Base-by-base conservation (phyloP, 2,329 filamentous ascomycete species). In the Diaporthe australafricana region DNA sequence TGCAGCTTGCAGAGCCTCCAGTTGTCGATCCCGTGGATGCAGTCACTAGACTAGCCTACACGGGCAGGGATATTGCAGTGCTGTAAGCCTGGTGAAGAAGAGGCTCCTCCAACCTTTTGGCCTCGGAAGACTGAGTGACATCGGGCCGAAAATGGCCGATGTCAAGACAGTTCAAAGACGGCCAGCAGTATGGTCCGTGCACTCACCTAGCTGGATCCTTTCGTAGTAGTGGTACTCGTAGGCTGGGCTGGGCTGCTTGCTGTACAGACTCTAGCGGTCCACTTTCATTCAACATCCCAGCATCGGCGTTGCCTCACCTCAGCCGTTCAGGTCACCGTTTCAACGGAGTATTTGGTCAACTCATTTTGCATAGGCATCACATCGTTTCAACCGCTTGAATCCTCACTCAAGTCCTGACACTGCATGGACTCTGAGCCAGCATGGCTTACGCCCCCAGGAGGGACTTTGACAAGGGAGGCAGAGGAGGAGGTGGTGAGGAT, bases 401-500 rank as follows among this genome's bases (percentile, higher is more conserved):
- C 27, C 25, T 22, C 14, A 17, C 20, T 38, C 30, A 12, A 32
- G 9, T 16, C 17, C 53, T 53, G 35, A 14, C 14, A 14, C 55
- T 72, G 56, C 72, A 73, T 71, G 70, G 70, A 62, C 68, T 47
- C 38, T 75, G 57, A 74, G 65, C 68, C 73, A 76, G 73, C 76
- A 89, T 89, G 87, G 84, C 87, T 77, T 88, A 87, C 79, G 86
- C 88, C 83, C 84, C 85, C 79, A 84, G 87, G 75, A 84, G 86
- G 77, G 86, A 87, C 75, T 82, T 85, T 20, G 74, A 72, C 57
- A 76, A 75, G 62, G 76, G 75, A 45, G 77, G 75, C 50, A 72
- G 75, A 22, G 73, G 74, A 55, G 80, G 81, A 22, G 65, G 72
- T 2, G 65, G 72, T 2, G 72, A 70, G 17, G 72, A 74, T 12